Percentiles rank a stretch among this genome's conserved stretches.
These are phyloP conservation scores for Grigorovia jiainica DNA, from an alignment of 805 yeast species.

Conservation along the genomic window DNA sequence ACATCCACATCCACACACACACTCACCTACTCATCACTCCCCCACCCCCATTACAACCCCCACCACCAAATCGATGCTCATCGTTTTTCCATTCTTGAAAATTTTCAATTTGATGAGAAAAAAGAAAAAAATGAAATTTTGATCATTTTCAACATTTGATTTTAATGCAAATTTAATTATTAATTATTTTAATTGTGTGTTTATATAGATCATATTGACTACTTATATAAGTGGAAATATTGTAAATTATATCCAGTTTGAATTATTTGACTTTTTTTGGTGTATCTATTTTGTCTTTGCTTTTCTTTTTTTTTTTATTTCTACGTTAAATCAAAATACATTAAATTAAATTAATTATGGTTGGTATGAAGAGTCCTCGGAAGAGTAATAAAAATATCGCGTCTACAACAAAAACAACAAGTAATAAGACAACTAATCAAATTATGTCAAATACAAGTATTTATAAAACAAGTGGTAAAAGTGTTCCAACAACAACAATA, in stretches of 20 bases:
- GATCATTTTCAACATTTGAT: neutral
- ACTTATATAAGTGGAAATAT: too few species aligned
- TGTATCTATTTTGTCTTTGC: too few species aligned
- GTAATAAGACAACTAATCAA: too few species aligned
- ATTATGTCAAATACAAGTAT: neutral
- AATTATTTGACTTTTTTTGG: too few species aligned
- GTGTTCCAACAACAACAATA: constrained; percentile 3
- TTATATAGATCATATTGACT: too few species aligned
- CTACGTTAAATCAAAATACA: neutral
- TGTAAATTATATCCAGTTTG: too few species aligned
- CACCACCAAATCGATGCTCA: neutral
- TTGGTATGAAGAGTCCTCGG: constrained; percentile 11
- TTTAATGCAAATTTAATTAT: too few species aligned
- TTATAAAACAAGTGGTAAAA: neutral
- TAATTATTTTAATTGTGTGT: too few species aligned
- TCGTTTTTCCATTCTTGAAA: neutral
- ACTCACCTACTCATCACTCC: too few species aligned
- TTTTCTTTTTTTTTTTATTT: neutral
- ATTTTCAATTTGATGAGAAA: neutral
- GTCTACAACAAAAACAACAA: neutral
- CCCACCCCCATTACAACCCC: too few species aligned
- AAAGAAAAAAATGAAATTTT: neutral
- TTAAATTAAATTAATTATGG: constrained; percentile 3
- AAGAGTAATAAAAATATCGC: constrained; percentile 1
- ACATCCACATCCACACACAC: too few species aligned